Evolutionary conservation across 2,329 filamentous ascomycete species (phyloP), one percentile per base, ranked within the genome.

Genomic region (Mycosphaerella sp.): DNA sequence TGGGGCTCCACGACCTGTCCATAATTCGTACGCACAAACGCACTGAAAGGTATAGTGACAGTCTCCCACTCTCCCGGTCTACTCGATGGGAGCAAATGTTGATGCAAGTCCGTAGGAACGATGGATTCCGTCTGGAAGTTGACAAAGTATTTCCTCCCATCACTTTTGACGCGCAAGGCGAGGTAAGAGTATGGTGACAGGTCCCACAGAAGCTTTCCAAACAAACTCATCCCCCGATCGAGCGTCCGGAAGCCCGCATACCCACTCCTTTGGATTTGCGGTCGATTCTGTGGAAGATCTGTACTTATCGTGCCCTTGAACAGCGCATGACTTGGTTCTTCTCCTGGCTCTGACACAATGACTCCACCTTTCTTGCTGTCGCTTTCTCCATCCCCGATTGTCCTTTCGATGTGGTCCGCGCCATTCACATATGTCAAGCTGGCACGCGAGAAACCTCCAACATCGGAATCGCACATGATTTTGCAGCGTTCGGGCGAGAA

Each of bases 91-190:
- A 98, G 72, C 44, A 93, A 78, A 70, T 98, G 93, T 68, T 98
- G 93, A 69, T 97, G 93, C 57, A 98, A 77, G 68, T 98, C 93
- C n/a, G 89, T 91, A 9, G 89, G 87, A 42, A 95, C 87, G 49
- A 98, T 84, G 1, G 87, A 87, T 66, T 98, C 91, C 2, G 90
- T 95, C 74, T 97, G 93, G 13, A 98, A 75, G 70, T 98, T 98
- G 64, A 98, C 82, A 52, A 95, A 88, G 73, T 97, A 98, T 63
- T 87, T 86, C 53, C 93, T 79, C 13, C 89, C 90, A 66, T 97
- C 93, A 2, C 87, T 91, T 68, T 89, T 93, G 62, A 98, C 78
- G 12, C 90, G 85, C 64, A 98, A 71, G 0, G 89, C 91, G 8
- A 98, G 82, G 70, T 89, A 96, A 10, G 79, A 74, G 71, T 95